Percentiles rank a stretch among this genome's conserved stretches.
Conservation (phyloP, 805 yeast species). For the Nakazawaea ishiwadae region DNA sequence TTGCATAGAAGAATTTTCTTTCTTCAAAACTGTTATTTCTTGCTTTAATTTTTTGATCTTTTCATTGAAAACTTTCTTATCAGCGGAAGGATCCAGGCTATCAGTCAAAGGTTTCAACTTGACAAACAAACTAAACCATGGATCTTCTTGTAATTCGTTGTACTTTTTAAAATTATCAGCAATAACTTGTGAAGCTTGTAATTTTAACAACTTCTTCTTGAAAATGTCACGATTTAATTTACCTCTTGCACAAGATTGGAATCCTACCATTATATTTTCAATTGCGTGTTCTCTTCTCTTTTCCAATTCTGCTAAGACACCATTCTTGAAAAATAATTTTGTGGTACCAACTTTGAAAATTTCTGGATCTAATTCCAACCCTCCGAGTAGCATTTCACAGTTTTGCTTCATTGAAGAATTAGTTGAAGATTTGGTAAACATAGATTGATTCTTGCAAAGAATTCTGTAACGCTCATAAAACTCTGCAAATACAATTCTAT, state of each 20-base stretch:
- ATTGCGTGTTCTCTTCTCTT: conserved; percentile 66
- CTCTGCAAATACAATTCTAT: conserved; percentile 78
- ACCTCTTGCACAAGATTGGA: conserved; percentile 70
- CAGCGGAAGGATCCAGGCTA: conserved; percentile 12
- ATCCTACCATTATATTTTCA: conserved; percentile 44
- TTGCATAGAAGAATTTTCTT: conserved; percentile 15
- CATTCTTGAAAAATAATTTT: conserved; percentile 71
- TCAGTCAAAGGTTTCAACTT: conserved; percentile 71
- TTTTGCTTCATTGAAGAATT: conserved; percentile 51
- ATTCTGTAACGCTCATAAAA: conserved; percentile 73
- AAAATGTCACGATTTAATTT: conserved; percentile 46
- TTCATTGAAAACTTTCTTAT: conserved; percentile 43
- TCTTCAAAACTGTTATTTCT: conserved; percentile 48
- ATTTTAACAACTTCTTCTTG: conserved; percentile 44
- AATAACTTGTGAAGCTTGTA: conserved; percentile 68
- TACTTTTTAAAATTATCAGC: conserved; percentile 56
- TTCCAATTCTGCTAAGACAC: conserved; percentile 75
- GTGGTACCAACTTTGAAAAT: conserved; percentile 65
- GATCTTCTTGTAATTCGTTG: conserved; percentile 44
- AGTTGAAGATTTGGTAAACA: conserved; percentile 23
- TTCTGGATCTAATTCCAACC: conserved; percentile 56
- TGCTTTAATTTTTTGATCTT: conserved; percentile 55
- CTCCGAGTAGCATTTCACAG: conserved; percentile 61
- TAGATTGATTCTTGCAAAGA: conserved; percentile 39
- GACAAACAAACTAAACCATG: conserved; percentile 76